Percentiles rank a stretch among this genome's conserved stretches.
Evolutionary conservation across 2,329 filamentous ascomycete species (phyloP).

Genomic region (Stemphylium lycopersici): DNA sequence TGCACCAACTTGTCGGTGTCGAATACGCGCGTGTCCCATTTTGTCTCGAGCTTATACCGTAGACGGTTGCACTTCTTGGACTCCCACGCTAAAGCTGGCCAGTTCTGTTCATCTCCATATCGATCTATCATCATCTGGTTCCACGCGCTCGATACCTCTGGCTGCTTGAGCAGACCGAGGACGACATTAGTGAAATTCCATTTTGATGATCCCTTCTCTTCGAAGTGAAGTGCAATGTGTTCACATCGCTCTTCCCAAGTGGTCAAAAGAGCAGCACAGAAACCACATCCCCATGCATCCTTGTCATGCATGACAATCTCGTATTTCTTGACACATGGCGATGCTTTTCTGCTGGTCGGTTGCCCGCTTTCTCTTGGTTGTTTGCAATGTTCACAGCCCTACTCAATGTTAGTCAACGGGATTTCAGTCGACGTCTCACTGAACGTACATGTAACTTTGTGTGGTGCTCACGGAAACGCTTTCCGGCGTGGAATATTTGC

Average conservation of each 20-base stretch:
- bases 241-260: slow-evolving; percentile 71
- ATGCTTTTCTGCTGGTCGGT: slow-evolving; percentile 62
- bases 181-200: slow-evolving; percentile 74
- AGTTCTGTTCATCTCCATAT: slow-evolving; percentile 61
- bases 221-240: slow-evolving; percentile 72
- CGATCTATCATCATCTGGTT: slow-evolving; percentile 60
- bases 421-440: neutral
- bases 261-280: slow-evolving; percentile 68
- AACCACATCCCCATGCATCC: slow-evolving; percentile 72
- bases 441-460: slow-evolving; percentile 65
- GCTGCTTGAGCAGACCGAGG: slow-evolving; percentile 70
- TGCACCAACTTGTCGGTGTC: slow-evolving; percentile 64
- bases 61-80: slow-evolving; percentile 68
- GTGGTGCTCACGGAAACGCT: slow-evolving; percentile 72
- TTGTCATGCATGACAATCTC: slow-evolving; percentile 62
- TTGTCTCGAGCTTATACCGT: slow-evolving; percentile 70
- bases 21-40: slow-evolving; percentile 59
- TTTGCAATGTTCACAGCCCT: slow-evolving; percentile 67
- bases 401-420: slow-evolving; percentile 18
- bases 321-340: slow-evolving; percentile 48
- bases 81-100: slow-evolving; percentile 61
- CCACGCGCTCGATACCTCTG: slow-evolving; percentile 67
- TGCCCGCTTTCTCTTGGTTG: slow-evolving; percentile 63
- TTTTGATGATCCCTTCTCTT: slow-evolving; percentile 65
- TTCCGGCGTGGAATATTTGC: slow-evolving; percentile 70